A percentile compares a stretch with the other conserved stretches of the same genome.
These are phyloP conservation scores for Aspergillus luchuensis DNA, from an alignment of 2,329 filamentous ascomycete genomes.

Conservation along the genomic window DNA sequence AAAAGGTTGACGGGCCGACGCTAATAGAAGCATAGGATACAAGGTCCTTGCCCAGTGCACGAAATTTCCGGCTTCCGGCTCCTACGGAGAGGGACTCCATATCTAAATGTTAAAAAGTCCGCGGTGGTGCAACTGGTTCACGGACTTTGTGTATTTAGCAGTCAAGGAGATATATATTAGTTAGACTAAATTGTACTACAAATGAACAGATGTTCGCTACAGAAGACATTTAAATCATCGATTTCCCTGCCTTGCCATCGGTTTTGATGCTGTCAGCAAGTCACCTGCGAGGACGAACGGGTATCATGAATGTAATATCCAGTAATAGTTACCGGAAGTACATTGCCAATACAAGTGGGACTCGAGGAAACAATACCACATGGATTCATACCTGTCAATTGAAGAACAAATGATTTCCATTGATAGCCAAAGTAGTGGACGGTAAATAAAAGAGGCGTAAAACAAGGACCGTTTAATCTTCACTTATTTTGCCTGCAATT, in stretches of 20 bases:
- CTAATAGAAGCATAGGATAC: conserved; percentile 14
- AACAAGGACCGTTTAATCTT: too few species aligned
- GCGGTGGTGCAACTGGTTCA: conserved; percentile 22
- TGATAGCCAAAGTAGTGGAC: not conserved
- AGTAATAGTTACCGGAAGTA: not conserved
- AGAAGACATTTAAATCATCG: not conserved
- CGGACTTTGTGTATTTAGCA: not conserved
- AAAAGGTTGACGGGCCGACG: conserved; percentile 21
- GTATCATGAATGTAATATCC: not conserved
- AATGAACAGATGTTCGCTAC: not conserved
- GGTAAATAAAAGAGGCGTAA: not conserved
- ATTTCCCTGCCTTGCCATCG: not conserved
- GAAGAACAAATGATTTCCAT: conserved; percentile 1
- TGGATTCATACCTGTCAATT: conserved; percentile 5
- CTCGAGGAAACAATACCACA: conserved; percentile 6
- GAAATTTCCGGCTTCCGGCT: conserved; percentile 18
- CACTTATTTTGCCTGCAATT: too few species aligned
- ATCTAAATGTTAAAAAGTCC: conserved; percentile 12
- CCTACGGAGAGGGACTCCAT: not conserved
- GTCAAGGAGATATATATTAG: too few species aligned
- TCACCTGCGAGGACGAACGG: not conserved
- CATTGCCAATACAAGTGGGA: conserved; percentile 7
- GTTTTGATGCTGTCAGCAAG: not conserved
- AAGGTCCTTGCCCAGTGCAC: conserved; percentile 6
- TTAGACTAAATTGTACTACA: not conserved